Base-by-base conservation (phyloP, 345 rosid genomes). In the Eucalyptus sp. region DNA sequence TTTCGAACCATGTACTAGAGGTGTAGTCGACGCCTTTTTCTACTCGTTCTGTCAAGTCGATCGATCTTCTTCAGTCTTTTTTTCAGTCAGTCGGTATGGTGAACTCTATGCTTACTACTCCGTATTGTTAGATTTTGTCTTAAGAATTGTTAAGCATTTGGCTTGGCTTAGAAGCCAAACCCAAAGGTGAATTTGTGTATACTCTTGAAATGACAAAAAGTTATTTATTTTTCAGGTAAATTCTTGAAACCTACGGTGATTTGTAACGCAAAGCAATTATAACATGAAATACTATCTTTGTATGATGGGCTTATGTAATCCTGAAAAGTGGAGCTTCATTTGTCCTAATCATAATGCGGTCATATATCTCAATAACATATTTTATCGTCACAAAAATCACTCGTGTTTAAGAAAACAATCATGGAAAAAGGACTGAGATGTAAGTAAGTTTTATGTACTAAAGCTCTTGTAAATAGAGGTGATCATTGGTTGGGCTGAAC, bases 381-480 rank as follows among this genome's bases (percentile, higher is more conserved):
- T 66, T 31, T 66, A 37, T 3, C 1, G 24, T 15, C 11, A 8
- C 13, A 7, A 66, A 64, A n/a, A 33, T 68, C 44, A 8, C 7
- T 17, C 4, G 1, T 33, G 12, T 33, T 33, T 68, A 68, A 33
- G 7, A 68, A 68, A 33, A 68, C 24, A 68, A 31, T 16, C 7
- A 8, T 3, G 24, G 3, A 0, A 68, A 31, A 68, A 33, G 7
- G 3, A 9, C 0, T 17, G 7, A 17, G 44, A 20, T 16, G 4
- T 31, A 16, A 31, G 0, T 68, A 16, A 68, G 1, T 16, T 33
- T 33, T 20, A 17, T 31, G 2, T 3, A 66, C 3, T 15, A 66
- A 31, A 66, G 41, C 24, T 16, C 6, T 8, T 16, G 11, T 17
- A 16, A 33, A 16, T 3, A 8, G 7, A 68, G 24, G 2, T 17